Base-by-base conservation (phyloP, 352 stramenopile genomes). In the Globisporangium mamillatum region DNA sequence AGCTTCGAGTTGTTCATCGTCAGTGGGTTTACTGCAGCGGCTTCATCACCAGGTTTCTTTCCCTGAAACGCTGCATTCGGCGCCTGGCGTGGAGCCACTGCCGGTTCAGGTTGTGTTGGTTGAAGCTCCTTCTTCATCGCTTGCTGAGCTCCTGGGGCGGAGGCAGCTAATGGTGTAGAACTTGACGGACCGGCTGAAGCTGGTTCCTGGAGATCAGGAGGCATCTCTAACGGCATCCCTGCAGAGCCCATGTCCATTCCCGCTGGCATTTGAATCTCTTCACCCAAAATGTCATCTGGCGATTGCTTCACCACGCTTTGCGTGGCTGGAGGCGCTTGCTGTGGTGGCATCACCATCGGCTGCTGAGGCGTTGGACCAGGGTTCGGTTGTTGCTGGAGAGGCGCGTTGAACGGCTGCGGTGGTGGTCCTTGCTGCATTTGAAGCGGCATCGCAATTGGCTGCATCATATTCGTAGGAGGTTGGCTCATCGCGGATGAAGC, bases 1-100 rank as follows among this genome's bases (percentile, higher is more conserved):
- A 93, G 27, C 75, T 92, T 93, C 5, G 86, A 90, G 75, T 93
- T 93, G 72, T 93, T 90, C 86, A 92, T 92, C 32, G 86, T 92
- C 29, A 87, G 68, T 5, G 86, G 82, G 63, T 92, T 91, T 7
- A 88, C 77, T 4, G 69, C 55, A n/a, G 65, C 38, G 36, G 36
- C 46, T 63, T 83, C 81, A 22, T 67, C 52, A 27, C 8, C 22
- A 12, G 29, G 52, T 27, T 62, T 62, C 56, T 62, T 62, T 34
- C 18, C 34, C n/a, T 62, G 56, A 7, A 27, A 62, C n/a, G 32
- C 25, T 48, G 41, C 38, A 25, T 20, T 34, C 12, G n/a, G 24
- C 24, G 12, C 22, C 6, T 22, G 48, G 5, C 53, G 44, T n/a
- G 20, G 56, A 44, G 18, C 10, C 25, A 6, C 29, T 41, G n/a